Conservation (phyloP, 805 yeast genomes). For the Candida odintsovae region DNA sequence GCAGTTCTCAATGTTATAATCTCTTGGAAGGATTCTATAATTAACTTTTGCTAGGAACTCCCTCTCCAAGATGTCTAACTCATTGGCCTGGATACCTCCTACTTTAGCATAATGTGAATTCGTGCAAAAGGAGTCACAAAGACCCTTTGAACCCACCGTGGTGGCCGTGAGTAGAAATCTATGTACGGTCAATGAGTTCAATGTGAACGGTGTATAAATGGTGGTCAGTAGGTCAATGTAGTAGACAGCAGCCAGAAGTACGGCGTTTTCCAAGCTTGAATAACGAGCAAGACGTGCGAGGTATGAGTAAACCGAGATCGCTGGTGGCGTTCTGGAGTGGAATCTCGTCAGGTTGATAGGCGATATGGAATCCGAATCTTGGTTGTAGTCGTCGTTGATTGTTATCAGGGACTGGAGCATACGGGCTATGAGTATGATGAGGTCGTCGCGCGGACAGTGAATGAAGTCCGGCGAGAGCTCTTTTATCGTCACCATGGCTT, state of each 20-base stretch:
- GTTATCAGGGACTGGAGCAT: constrained; percentile 73
- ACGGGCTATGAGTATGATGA: constrained; percentile 66
- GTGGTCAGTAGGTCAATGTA: constrained; percentile 81
- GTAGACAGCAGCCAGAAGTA: constrained; percentile 76
- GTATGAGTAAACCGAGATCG: constrained; percentile 74
- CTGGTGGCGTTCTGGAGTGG: constrained; percentile 91
- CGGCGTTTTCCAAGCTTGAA: constrained; percentile 80
- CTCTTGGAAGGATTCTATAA: constrained; percentile 67
- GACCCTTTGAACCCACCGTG: constrained; percentile 82
- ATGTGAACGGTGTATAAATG: constrained; percentile 71
- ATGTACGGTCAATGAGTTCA: constrained; percentile 91
- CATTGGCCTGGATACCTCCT: constrained; percentile 84
- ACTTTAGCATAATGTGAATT: constrained; percentile 92
- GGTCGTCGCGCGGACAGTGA: constrained; percentile 62
- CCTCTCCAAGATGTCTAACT: constrained; percentile 79
- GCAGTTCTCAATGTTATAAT: constrained; percentile 32
- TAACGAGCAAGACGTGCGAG: constrained; percentile 72
- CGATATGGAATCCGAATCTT: constrained; percentile 25
- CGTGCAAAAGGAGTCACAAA: constrained; percentile 91
- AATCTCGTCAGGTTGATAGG: constrained; percentile 66
- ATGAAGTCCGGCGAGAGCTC: constrained; percentile 39
- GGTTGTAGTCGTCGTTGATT: constrained; percentile 55
- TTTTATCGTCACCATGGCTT: not conserved
- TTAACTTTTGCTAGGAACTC: constrained; percentile 79
- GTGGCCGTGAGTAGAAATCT: constrained; percentile 87